Conservation (phyloP, 495 filamentous ascomycete species). For the Penicillium subrubescens region DNA sequence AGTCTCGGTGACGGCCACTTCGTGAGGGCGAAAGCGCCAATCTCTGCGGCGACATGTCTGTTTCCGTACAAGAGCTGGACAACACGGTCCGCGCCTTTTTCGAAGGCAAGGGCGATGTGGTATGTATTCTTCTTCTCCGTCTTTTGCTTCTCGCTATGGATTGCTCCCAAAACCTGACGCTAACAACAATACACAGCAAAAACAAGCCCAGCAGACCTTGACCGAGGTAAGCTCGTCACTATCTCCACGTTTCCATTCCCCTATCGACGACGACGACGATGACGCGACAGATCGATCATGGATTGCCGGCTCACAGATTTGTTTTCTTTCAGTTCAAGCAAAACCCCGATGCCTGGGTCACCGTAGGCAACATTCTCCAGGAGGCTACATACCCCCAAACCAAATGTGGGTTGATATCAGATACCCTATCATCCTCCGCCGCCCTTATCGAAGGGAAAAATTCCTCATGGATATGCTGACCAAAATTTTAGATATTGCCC, state of each 20-base stretch:
- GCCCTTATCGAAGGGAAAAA: not conserved
- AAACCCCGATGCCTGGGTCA: slow-evolving; percentile 94
- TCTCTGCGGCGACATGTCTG: slow-evolving; percentile 55
- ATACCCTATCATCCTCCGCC: not conserved
- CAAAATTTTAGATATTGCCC: slow-evolving; percentile 68
- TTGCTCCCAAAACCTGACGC: not conserved
- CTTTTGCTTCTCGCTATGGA: not conserved
- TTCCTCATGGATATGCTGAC: slow-evolving; percentile 47
- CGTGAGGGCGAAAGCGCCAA: slow-evolving; percentile 38
- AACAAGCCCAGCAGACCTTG: slow-evolving; percentile 88
- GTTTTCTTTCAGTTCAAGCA: slow-evolving; percentile 79
- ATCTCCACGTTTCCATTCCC: not conserved
- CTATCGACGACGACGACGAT: not conserved
- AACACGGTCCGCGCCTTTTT: slow-evolving; percentile 94
- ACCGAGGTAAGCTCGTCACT: slow-evolving; percentile 74
- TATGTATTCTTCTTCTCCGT: slow-evolving; percentile 43
- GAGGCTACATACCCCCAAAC: slow-evolving; percentile 90
- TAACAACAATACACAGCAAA: slow-evolving; percentile 69
- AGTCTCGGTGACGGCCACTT: slow-evolving; percentile 17
- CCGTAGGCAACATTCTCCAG: slow-evolving; percentile 93
- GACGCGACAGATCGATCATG: not conserved
- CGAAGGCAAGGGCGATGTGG: slow-evolving; percentile 89
- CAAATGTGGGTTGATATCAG: slow-evolving; percentile 69
- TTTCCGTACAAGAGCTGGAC: slow-evolving; percentile 90
- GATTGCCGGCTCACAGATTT: not conserved